These are phyloP conservation scores for Fusarium pseudonygamai DNA, from an alignment of 2,329 filamentous ascomycete genomes.

Conservation along the genomic window DNA sequence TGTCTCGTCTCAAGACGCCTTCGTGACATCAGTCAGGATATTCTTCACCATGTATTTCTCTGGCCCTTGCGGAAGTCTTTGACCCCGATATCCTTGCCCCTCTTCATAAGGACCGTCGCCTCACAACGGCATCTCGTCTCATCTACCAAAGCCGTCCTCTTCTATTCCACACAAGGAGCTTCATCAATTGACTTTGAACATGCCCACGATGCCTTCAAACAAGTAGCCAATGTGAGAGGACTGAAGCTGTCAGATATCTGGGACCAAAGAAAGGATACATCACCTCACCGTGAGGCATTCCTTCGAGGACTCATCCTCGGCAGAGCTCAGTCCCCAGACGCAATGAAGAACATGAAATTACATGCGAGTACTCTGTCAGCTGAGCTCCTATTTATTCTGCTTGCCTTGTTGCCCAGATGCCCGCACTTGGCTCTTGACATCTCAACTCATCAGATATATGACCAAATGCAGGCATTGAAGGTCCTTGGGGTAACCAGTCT, in stretches of 20 bases:
- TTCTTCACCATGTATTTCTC: slow-evolving; percentile 29
- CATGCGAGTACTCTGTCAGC: not conserved
- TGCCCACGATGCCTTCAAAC: not conserved
- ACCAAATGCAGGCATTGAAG: not conserved
- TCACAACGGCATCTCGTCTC: slow-evolving; percentile 10
- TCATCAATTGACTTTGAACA: not conserved
- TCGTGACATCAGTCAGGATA: slow-evolving; percentile 3
- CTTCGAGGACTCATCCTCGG: slow-evolving; percentile 2
- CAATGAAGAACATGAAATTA: not conserved
- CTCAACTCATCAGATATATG: not conserved
- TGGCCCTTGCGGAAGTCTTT: not conserved
- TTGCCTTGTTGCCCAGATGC: slow-evolving; percentile 4
- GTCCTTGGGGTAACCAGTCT: slow-evolving; percentile 6
- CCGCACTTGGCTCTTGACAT: slow-evolving; percentile 3
- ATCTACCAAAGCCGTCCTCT: not conserved
- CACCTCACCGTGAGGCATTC: not conserved
- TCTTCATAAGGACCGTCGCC: slow-evolving; percentile 12
- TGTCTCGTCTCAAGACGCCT: slow-evolving; percentile 23
- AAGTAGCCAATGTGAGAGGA: not conserved
- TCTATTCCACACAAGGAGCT: not conserved
- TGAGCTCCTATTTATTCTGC: not conserved
- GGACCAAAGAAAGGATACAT: not conserved
- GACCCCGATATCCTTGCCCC: not conserved
- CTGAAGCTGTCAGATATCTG: not conserved
- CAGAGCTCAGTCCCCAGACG: not conserved